phyloP scores from a whole-genome alignment of 441 rosid species.

The Heliophila coronopifolia region DNA sequence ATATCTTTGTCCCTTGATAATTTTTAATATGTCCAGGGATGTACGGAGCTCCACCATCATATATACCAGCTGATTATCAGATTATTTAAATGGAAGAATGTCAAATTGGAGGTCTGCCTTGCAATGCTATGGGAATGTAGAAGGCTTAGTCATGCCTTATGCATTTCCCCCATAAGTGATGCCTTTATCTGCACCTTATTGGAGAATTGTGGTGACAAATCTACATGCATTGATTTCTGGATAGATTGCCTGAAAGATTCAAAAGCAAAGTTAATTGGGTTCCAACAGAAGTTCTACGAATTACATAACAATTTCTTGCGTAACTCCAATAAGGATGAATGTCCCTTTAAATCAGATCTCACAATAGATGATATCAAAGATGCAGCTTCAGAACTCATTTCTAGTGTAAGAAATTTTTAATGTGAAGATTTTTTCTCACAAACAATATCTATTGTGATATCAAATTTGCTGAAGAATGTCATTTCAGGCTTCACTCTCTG shows the following conservation, averaged over 20 bases:
- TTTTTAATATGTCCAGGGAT: constrained; percentile 47
- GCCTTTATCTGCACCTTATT: constrained; percentile 42
- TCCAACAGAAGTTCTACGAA: constrained; percentile 48
- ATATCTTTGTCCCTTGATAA: constrained; percentile 6
- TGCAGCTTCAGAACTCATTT: constrained; percentile 52
- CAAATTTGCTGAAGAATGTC: constrained; percentile 14
- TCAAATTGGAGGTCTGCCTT: constrained; percentile 49
- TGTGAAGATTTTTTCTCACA: not conserved
- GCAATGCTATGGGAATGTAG: constrained; percentile 71
- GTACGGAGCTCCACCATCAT: constrained; percentile 37
- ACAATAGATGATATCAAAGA: constrained; percentile 50
- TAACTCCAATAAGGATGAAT: constrained; percentile 27
- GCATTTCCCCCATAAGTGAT: constrained; percentile 67
- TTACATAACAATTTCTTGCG: constrained; percentile 27
- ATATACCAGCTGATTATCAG: constrained; percentile 55
- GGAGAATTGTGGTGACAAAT: constrained; percentile 44
- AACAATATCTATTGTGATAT: constrained; percentile 3
- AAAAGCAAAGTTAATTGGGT: constrained; percentile 49
- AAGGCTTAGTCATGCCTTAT: constrained; percentile 82
- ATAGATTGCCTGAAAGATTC: constrained; percentile 56
- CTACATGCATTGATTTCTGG: constrained; percentile 60
- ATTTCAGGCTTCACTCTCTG: constrained; percentile 48
- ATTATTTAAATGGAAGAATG: constrained; percentile 43
- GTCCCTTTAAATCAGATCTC: constrained; percentile 30
- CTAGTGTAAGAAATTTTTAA: constrained; percentile 45